These are phyloP conservation scores for Globisporangium spiculum DNA, from an alignment of 352 stramenopile species.

Conservation along the genomic window DNA sequence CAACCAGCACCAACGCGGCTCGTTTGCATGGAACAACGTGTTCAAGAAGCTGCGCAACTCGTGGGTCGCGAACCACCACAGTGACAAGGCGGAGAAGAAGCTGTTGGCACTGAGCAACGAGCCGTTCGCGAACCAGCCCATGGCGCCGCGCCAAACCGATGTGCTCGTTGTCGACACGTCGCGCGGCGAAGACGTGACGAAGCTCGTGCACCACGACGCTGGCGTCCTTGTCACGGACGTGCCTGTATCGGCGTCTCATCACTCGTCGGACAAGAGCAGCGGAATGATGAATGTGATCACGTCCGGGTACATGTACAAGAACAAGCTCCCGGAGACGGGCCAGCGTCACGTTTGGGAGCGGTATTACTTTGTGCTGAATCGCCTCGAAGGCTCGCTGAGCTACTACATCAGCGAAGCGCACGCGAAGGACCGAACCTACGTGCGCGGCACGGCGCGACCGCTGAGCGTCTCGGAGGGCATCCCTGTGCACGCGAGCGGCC, in stretches of 20 bases:
- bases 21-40: constrained; percentile 80
- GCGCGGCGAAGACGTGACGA: constrained; percentile 79
- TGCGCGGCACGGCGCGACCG: constrained; percentile 73
- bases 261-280: constrained; percentile 23
- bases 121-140: constrained; percentile 44
- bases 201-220: constrained; percentile 70
- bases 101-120: constrained; percentile 71
- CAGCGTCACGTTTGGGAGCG: constrained; percentile 83
- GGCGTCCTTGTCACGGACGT: constrained; percentile 69
- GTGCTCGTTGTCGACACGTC: constrained; percentile 79
- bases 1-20: constrained; percentile 28
- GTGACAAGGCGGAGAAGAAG: constrained; percentile 67
- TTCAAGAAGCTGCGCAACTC: constrained; percentile 80
- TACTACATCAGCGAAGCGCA: constrained; percentile 88
- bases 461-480: constrained; percentile 83
- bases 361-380: constrained; percentile 85
- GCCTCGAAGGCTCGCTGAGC: constrained; percentile 64
- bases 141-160: constrained; percentile 52
- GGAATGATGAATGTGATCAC: constrained; percentile 60
- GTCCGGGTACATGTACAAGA: constrained; percentile 89
- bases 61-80: constrained; percentile 59
- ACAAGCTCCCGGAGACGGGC: constrained; percentile 78
- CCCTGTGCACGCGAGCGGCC: constrained; percentile 57
- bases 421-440: constrained; percentile 80
- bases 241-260: constrained; percentile 23